Evolutionary conservation across 2,329 filamentous ascomycete genomes (phyloP), one percentile per base, ranked within the genome.

Genomic region (Colletotrichum musicola): DNA sequence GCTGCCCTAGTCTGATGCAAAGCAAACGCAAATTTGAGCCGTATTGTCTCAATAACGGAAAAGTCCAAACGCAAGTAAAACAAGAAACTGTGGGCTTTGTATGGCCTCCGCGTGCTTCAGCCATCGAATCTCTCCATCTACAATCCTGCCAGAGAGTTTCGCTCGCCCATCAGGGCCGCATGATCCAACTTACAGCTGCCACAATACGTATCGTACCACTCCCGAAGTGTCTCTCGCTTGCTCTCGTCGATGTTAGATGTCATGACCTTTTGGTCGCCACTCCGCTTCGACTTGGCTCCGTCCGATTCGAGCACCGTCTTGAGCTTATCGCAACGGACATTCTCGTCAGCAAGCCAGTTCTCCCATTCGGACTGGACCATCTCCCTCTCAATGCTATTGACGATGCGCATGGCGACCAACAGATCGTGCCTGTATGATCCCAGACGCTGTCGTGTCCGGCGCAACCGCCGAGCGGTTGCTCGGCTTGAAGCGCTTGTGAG

Each of bases 331-430:
- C 96, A 99, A 56, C 93, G 88, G 40, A 85, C 80, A 71, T 90
- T 91, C 81, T 99, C 96, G 72, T 93, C 91, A 3, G 88, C 80
- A 35, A 98, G 86, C 95, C 95, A 99, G 71, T 93, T 93, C 81
- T 97, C 95, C 91, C 94, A 99, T 79, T 98, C 95, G 0, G 92
- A 92, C 75, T 90, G 88, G 62, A 98, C 80, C 78, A 97, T 91
- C 78, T 98, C 94, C 67, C 88, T 87, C 83, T 98, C 96, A 30
- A 98, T 90, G 65, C 88, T 91, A 80, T 98, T 98, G 69, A 98
- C 91, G 2, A 98, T 89, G 4, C 95, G 90, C 83, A 98, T 90
- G 5, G 95, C 94, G 5, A 99, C 95, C 2, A 98, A 82, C 20
- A 99, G 84, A 76, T 98, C 94, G 78, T 99, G 94, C 3, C 96